Percentiles rank a stretch among this genome's conserved stretches.
These are phyloP conservation scores for Stramenopiles sp. DNA, from an alignment of 352 stramenopile species.

Conservation along the genomic window DNA sequence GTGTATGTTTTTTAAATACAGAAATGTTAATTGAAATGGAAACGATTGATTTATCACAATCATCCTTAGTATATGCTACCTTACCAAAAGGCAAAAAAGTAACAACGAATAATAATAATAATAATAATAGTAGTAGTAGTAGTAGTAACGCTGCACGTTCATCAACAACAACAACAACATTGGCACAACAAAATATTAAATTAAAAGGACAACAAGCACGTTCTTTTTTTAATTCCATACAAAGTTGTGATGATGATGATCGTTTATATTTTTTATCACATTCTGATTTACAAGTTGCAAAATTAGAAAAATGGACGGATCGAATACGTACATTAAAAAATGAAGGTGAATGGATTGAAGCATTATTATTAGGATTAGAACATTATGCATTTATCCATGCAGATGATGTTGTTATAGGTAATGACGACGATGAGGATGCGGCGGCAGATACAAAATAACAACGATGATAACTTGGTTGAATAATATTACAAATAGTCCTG, in stretches of 20 bases:
- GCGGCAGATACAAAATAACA: slow-evolving; percentile 3
- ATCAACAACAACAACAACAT: slow-evolving; percentile 5
- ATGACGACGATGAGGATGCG: neutral
- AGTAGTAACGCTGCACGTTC: neutral
- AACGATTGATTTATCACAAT: slow-evolving; percentile 7
- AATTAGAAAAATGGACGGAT: slow-evolving; percentile 7
- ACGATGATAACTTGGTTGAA: slow-evolving; percentile 6
- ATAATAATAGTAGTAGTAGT: slow-evolving; percentile 6
- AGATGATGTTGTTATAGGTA: slow-evolving; percentile 6
- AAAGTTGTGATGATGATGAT: slow-evolving; percentile 5
- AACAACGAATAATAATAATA: slow-evolving; percentile 7
- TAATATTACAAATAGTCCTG: slow-evolving; percentile 7
- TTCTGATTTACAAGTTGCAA: slow-evolving; percentile 7
- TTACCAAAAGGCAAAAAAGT: slow-evolving; percentile 6
- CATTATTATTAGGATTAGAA: slow-evolving; percentile 6
- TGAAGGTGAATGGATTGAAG: slow-evolving; percentile 6
- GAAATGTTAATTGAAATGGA: slow-evolving; percentile 7
- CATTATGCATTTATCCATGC: slow-evolving; percentile 6
- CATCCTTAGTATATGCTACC: slow-evolving; percentile 4
- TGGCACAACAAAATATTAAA: slow-evolving; percentile 4
- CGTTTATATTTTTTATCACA: slow-evolving; percentile 8
- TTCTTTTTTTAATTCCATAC: slow-evolving; percentile 8
- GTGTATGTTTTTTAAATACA: slow-evolving; percentile 8
- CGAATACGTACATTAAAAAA: slow-evolving; percentile 7
- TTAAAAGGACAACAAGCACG: slow-evolving; percentile 6